A percentile compares a stretch with the other conserved stretches of the same genome.
Conservation (phyloP, 441 rosid genomes). For the Populus hybrid region DNA sequence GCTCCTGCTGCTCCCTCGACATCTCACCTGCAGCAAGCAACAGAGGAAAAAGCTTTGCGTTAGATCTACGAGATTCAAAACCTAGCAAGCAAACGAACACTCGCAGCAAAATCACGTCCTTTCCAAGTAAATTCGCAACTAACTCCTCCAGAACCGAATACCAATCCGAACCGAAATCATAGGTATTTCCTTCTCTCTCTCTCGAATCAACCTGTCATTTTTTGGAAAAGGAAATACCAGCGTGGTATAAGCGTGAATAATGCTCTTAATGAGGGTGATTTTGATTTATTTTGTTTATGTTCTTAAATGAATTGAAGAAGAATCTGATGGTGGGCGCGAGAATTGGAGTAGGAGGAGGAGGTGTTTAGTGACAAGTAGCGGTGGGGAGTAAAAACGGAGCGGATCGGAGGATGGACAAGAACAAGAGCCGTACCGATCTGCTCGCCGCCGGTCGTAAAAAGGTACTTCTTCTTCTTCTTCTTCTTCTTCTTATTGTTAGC, state of each 20-base stretch:
- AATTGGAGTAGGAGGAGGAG: conserved; percentile 24
- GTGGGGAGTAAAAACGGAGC: conserved; percentile 28
- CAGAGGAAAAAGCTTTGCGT: neutral
- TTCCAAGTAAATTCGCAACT: neutral
- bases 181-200: neutral
- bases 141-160: neutral
- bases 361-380: conserved; percentile 23
- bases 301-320: conserved; percentile 24
- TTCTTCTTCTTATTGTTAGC: neutral
- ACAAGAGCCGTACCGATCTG: conserved; percentile 84
- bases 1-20: neutral
- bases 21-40: neutral
- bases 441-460: conserved; percentile 95
- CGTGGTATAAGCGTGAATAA: neutral
- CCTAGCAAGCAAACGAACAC: neutral
- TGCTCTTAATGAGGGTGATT: neutral
- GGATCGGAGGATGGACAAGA: conserved; percentile 79
- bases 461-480: conserved; percentile 32
- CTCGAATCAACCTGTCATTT: neutral
- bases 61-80: neutral
- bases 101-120: neutral
- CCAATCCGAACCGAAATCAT: neutral
- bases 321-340: conserved; percentile 34
- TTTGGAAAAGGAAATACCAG: neutral
- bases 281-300: conserved; percentile 6